Base-by-base conservation (phyloP, 2,329 filamentous ascomycete species). In the Aureobasidium sp. region DNA sequence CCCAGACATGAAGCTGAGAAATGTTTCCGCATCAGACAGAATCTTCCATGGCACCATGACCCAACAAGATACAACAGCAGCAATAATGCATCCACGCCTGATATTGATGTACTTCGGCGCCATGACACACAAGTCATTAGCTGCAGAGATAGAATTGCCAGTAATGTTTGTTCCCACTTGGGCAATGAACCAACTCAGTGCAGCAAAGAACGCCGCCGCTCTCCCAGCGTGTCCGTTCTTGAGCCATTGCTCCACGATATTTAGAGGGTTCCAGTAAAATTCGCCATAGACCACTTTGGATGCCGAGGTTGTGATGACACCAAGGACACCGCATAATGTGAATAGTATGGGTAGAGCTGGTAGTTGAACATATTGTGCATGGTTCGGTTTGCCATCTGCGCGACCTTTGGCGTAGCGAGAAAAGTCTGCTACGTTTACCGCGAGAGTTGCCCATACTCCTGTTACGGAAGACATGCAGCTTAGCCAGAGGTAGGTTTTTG, bases 41-140 rank as follows among this genome's bases (percentile, higher is more conserved):
- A 88, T 87, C 73, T 86, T 86, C 85, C 85, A 87, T 1, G 84
- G 84, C 0, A 85, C 82, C 35, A 87, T 76, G 2, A 79, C 78
- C 83, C 83, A 86, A 24, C 68, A 69, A 2, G 74, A 75, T 3
- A 80, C 71, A 6, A 81, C 64, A 0, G 77, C 74, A 7, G 75
- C 77, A 59, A 84, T 71, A 60, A 80, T 77, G 2, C 75, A 75
- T 1, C 71, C 71, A 17, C 69, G 66, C 15, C 70, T 65, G 60
- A 69, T 70, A 67, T 82, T 80, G 67, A 84, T 73, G 67, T 78
- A 83, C 53, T 74, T 76, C 0, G 82, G 82, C 45, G 79, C 80
- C 17, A 83, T 69, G 2, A 76, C 76, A 2, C 76, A 77, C 57
- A 82, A 68, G 66, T 83, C 81, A 65, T 83, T 83, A 4, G 79